Evolutionary conservation across 1,284 basidiomycete genomes (phyloP).

Genomic region (Apiotrichum mycotoxinovorans): DNA sequence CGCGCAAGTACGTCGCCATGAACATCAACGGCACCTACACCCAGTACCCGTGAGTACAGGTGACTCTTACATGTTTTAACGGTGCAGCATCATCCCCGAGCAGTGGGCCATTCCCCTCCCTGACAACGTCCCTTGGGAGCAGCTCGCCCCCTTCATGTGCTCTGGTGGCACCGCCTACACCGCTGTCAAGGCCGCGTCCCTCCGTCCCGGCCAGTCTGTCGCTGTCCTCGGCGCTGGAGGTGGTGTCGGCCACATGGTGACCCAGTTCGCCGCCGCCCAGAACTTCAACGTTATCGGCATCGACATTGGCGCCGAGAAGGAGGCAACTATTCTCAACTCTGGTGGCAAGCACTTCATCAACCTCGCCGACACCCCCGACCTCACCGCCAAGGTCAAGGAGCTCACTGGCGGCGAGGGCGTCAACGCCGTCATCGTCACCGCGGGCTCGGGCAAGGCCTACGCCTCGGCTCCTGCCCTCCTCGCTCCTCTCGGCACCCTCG

Average conservation of each 20-base stretch:
- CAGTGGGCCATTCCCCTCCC: slow-evolving; percentile 19
- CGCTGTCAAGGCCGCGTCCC: slow-evolving; percentile 16
- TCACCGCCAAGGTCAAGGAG: slow-evolving; percentile 12
- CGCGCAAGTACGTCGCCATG: slow-evolving; percentile 12
- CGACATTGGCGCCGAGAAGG: slow-evolving; percentile 19
- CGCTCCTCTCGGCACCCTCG: slow-evolving; percentile 10
- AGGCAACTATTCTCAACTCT: slow-evolving; percentile 1
- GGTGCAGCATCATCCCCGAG: slow-evolving; percentile 5
- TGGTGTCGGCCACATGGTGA: slow-evolving; percentile 22
- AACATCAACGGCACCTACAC: slow-evolving; percentile 18
- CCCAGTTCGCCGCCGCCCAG: slow-evolving; percentile 19
- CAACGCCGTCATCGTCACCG: slow-evolving; percentile 19
- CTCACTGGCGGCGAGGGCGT: slow-evolving; percentile 14
- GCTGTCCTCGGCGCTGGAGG: slow-evolving; percentile 15
- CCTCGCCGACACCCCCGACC: slow-evolving; percentile 5
- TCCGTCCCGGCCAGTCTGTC: slow-evolving; percentile 10
- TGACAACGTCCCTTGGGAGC: slow-evolving; percentile 15
- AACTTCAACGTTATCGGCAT: slow-evolving; percentile 17
- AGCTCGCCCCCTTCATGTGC: slow-evolving; percentile 20
- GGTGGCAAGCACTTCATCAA: slow-evolving; percentile 15
- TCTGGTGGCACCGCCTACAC: slow-evolving; percentile 20
- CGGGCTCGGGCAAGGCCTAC: slow-evolving; percentile 21
- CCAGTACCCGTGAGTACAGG: slow-evolving; percentile 9
- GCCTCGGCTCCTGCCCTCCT: slow-evolving; percentile 9
- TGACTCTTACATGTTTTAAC: too few relatives aligned